Evolutionary conservation across 148 eudicot genomes (phyloP).

Genomic region (Cornus kousa): DNA sequence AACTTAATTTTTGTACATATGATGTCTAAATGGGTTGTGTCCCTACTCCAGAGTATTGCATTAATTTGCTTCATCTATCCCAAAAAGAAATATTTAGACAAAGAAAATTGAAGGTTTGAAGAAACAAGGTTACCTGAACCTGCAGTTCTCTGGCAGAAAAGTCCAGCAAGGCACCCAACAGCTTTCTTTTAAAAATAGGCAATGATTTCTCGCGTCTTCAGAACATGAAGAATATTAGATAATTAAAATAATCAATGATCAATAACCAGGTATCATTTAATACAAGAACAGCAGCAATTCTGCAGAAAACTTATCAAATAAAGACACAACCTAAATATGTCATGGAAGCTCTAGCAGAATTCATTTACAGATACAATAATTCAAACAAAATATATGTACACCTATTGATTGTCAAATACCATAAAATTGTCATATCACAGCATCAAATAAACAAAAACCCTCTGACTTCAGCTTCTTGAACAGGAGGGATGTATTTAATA

Average conservation of each 20-base stretch:
- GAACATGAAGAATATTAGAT: slow-evolving; percentile 11
- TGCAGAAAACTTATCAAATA: not conserved
- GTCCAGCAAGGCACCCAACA: slow-evolving; percentile 88
- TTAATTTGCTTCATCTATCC: not conserved
- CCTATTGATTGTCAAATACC: not conserved
- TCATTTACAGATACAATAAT: not conserved
- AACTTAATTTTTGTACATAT: not conserved
- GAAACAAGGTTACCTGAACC: slow-evolving; percentile 64
- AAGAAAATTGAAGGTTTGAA: not conserved
- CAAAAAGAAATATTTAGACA: not conserved
- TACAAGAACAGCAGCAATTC: not conserved
- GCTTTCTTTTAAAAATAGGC: slow-evolving; percentile 93
- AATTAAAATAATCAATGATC: not conserved
- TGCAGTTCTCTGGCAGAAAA: slow-evolving; percentile 94
- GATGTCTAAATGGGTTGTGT: not conserved
- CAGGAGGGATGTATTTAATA: not conserved
- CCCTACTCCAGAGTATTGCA: not conserved
- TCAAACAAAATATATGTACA: not conserved
- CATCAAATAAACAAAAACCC: too few species aligned
- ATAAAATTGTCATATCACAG: not conserved
- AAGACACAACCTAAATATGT: not conserved
- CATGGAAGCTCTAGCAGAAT: not conserved
- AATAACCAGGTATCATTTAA: not conserved
- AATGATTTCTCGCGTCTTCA: slow-evolving; percentile 88
- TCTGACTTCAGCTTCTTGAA: not conserved